phyloP scores from a whole-genome alignment of 2,329 filamentous ascomycete species.

The Fusarium caatingaense region DNA sequence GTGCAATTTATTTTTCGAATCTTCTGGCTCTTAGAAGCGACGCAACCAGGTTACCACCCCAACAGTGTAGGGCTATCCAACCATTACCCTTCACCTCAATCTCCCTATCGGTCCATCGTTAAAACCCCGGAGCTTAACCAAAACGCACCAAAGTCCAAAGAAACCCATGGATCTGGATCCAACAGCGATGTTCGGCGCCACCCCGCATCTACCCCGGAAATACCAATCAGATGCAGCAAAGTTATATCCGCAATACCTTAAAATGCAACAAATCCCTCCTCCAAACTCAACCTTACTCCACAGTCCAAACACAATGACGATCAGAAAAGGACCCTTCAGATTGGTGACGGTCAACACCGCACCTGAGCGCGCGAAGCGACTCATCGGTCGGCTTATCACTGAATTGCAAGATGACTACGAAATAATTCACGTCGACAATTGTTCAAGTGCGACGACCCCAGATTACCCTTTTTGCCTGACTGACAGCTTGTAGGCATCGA shows the following conservation, averaged over 20 bases:
- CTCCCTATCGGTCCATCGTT: neutral
- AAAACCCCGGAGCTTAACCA: neutral
- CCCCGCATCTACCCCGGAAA: neutral
- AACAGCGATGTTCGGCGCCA: neutral
- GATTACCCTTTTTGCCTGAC: rapidly evolving
- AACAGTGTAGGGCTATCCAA: neutral
- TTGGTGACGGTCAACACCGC: conserved; percentile 13
- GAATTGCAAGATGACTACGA: conserved; percentile 14
- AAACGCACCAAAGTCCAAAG: neutral
- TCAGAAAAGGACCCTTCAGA: conserved; percentile 10
- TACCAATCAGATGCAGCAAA: neutral
- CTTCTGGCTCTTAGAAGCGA: rapidly evolving
- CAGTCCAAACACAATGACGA: neutral
- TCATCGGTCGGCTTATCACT: conserved; percentile 9
- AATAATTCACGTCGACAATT: conserved; percentile 17
- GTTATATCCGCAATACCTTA: neutral
- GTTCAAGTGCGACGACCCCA: neutral
- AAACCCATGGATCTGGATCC: neutral
- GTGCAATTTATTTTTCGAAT: too few species aligned
- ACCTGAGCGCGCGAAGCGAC: conserved; percentile 12
- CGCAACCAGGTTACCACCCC: neutral
- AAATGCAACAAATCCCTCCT: neutral
- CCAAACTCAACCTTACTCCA: neutral
- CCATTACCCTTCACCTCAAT: rapidly evolving
- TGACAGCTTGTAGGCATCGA: neutral